Conservation (phyloP, 140 eudicot species). For the Ambrosia hybrid region DNA sequence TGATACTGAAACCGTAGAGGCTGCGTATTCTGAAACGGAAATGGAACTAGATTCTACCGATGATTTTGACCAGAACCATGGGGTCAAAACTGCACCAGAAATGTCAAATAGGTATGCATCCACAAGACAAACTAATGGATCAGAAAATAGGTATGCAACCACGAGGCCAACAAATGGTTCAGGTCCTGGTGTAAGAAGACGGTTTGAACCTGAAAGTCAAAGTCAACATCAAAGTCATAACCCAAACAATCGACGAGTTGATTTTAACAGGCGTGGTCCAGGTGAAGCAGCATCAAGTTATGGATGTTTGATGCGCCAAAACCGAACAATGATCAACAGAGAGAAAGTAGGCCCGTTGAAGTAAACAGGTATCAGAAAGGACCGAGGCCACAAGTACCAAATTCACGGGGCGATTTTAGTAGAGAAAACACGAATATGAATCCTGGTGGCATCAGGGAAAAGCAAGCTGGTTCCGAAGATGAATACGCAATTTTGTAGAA, state of each 20-base stretch:
- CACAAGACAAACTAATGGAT: slow-evolving; percentile 13
- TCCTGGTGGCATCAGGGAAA: slow-evolving; percentile 24
- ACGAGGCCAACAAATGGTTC: slow-evolving; percentile 2
- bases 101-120: slow-evolving; percentile 33
- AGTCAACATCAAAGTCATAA: slow-evolving; percentile 16
- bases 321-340: slow-evolving; percentile 17
- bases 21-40: slow-evolving; percentile 19
- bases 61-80: slow-evolving; percentile 17
- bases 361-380: slow-evolving; percentile 57
- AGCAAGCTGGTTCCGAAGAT: slow-evolving; percentile 31
- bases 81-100: slow-evolving; percentile 20
- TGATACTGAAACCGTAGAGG: slow-evolving; percentile 30
- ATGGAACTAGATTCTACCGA: slow-evolving; percentile 32
- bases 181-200: slow-evolving; percentile 16
- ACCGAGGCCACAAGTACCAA: slow-evolving; percentile 20
- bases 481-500: slow-evolving; percentile 26
- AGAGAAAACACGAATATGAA: slow-evolving; percentile 26
- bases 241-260: slow-evolving; percentile 21
- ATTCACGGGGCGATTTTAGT: slow-evolving; percentile 30
- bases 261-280: slow-evolving; percentile 22
- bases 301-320: slow-evolving; percentile 35
- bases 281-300: slow-evolving; percentile 28
- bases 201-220: slow-evolving; percentile 32
- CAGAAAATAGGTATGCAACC: slow-evolving; percentile 35
- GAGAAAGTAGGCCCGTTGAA: slow-evolving; percentile 28